Evolutionary conservation across 1,284 basidiomycete genomes (phyloP).

Genomic region (Microbotryum intermedium): DNA sequence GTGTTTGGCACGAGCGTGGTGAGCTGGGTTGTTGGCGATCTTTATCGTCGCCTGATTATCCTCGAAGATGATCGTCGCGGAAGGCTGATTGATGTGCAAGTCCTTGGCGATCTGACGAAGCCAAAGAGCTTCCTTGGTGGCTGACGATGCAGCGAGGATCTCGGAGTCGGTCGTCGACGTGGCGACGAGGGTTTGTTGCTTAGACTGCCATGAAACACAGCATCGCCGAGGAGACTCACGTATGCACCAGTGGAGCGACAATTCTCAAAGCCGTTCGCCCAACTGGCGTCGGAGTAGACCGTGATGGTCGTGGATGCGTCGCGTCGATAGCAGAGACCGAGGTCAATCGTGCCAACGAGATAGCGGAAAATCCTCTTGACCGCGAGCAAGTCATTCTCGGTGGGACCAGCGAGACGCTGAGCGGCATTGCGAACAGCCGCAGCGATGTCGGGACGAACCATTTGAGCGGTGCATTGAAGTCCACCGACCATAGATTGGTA

Average conservation of each 20-base stretch:
- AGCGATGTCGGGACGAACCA: conserved; percentile 6
- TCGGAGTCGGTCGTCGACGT: neutral
- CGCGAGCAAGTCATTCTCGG: neutral
- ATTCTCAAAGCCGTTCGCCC: too few relatives aligned
- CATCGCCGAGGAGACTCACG: neutral
- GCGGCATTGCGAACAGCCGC: neutral
- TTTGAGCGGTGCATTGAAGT: conserved; percentile 3
- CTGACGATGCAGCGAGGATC: neutral
- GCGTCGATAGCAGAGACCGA: neutral
- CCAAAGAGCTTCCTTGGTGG: conserved; percentile 13
- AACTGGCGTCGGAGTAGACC: too few relatives aligned
- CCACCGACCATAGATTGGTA: conserved; percentile 1
- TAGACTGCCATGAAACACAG: neutral
- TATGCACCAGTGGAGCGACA: too few relatives aligned
- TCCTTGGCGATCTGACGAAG: conserved; percentile 40
- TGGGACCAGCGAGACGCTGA: neutral
- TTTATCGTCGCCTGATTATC: conserved; percentile 43
- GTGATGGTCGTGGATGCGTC: neutral
- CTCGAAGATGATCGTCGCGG: conserved; percentile 33
- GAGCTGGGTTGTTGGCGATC: conserved; percentile 38
- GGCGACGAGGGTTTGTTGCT: neutral
- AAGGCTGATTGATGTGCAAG: conserved; percentile 38
- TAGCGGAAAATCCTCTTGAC: conserved; percentile 7
- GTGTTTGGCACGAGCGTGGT: conserved; percentile 42
- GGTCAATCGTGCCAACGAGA: neutral